phyloP scores from a whole-genome alignment of 805 yeast genomes.

The Diddensiella transvaalensis region DNA sequence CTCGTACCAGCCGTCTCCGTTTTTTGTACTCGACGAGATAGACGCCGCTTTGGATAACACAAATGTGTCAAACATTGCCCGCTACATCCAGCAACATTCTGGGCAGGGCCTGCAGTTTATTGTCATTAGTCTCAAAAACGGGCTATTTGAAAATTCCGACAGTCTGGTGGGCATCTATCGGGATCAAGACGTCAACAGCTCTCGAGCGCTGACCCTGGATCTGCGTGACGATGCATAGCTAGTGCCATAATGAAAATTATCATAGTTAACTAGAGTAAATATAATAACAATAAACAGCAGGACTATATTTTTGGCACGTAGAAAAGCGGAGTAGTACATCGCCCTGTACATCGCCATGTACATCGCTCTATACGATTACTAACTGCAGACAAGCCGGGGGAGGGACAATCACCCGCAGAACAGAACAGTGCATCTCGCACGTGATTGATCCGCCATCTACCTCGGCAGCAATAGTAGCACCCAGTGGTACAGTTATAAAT shows the following conservation, averaged over 20 bases:
- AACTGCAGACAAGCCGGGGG: no score
- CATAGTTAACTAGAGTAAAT: background rate
- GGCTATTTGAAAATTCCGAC: constrained; percentile 82
- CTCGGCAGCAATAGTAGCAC: no score
- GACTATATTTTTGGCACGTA: no score
- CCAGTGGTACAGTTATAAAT: no score
- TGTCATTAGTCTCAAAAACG: constrained; percentile 85
- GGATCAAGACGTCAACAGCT: constrained; percentile 25
- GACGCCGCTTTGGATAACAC: constrained; percentile 95
- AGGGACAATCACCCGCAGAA: no score
- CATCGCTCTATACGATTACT: no score
- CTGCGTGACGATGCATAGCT: constrained; percentile 13
- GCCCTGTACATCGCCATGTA: no score
- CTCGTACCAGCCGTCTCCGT: constrained; percentile 88
- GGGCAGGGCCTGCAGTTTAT: constrained; percentile 73
- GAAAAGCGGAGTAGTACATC: no score
- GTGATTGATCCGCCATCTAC: background rate
- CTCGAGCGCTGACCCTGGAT: constrained; percentile 25
- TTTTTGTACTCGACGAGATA: constrained; percentile 94
- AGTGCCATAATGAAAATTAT: no score
- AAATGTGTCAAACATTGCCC: constrained; percentile 83
- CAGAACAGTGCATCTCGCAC: no score
- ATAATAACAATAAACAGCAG: background rate
- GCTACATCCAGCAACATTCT: constrained; percentile 70
- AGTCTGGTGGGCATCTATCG: constrained; percentile 85